Percentiles rank a stretch among this genome's conserved stretches.
phyloP scores from a whole-genome alignment of 2,329 filamentous ascomycete species.

The Penicillium psychrosexuale region DNA sequence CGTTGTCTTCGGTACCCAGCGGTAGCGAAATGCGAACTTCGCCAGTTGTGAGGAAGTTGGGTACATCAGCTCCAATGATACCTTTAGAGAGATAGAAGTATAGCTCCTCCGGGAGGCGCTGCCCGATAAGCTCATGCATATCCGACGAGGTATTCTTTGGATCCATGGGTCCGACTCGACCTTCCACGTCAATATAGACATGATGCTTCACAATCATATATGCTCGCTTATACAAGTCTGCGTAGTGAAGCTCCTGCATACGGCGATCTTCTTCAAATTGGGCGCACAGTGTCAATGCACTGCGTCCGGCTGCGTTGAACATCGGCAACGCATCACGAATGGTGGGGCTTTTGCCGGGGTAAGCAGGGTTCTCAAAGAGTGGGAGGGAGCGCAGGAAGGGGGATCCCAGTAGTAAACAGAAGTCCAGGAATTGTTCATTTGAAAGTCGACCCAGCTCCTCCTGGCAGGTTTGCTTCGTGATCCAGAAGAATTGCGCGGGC shows the following conservation, averaged over 20 bases:
- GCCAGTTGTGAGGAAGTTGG: slow-evolving; percentile 77
- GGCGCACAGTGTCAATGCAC: slow-evolving; percentile 69
- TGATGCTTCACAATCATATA: slow-evolving; percentile 84
- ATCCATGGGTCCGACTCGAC: slow-evolving; percentile 72
- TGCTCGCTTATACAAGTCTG: slow-evolving; percentile 82
- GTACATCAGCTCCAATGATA: slow-evolving; percentile 71
- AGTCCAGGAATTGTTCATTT: slow-evolving; percentile 77
- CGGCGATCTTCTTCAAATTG: slow-evolving; percentile 77
- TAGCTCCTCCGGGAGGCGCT: slow-evolving; percentile 83
- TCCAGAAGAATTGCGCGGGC: slow-evolving; percentile 59
- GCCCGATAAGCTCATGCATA: slow-evolving; percentile 84
- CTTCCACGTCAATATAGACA: slow-evolving; percentile 73
- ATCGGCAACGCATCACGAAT: slow-evolving; percentile 76
- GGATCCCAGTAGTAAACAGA: slow-evolving; percentile 77
- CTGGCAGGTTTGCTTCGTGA: slow-evolving; percentile 67
- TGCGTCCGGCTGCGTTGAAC: slow-evolving; percentile 63
- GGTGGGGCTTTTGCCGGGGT: slow-evolving; percentile 54
- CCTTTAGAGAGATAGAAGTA: slow-evolving; percentile 86
- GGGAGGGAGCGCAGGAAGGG: slow-evolving; percentile 78
- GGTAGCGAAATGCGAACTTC: slow-evolving; percentile 79
- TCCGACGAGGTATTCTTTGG: slow-evolving; percentile 72
- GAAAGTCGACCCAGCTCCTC: slow-evolving; percentile 61
- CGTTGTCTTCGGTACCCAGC: slow-evolving; percentile 74
- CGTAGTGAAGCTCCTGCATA: slow-evolving; percentile 68
- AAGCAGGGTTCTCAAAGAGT: slow-evolving; percentile 63